phyloP scores from a whole-genome alignment of 371 early-diverging fungal species.

The Batkoa obscura region DNA sequence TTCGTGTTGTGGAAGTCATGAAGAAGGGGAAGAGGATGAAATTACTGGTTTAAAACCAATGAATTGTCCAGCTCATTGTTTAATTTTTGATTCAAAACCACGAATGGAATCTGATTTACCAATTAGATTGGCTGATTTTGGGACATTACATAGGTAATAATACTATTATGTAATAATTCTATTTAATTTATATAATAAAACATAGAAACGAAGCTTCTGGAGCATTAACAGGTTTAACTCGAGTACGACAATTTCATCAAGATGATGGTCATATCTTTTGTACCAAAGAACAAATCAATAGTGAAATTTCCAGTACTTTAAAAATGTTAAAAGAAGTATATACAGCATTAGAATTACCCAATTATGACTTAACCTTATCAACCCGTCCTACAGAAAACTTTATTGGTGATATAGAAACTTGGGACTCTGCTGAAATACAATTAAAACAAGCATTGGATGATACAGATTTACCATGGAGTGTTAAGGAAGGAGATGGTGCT shows the following conservation, averaged over 20 bases:
- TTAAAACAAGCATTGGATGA: conserved; percentile 61
- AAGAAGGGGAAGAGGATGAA: too few species aligned
- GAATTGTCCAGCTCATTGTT: conserved; percentile 99
- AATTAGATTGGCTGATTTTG: conserved; percentile 95
- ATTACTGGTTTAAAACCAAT: conserved; percentile 92
- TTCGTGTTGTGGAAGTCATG: conserved; percentile 41
- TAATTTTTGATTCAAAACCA: conserved; percentile 88
- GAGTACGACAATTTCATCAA: conserved; percentile 99
- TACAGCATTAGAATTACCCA: conserved; percentile 58
- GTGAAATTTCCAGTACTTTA: conserved; percentile 64
- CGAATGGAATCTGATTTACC: conserved; percentile 95
- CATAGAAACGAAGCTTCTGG: conserved; percentile 91
- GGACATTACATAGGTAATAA: conserved; percentile 78
- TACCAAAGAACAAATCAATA: conserved; percentile 52
- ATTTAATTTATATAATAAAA: neutral
- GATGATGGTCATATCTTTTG: conserved; percentile 99
- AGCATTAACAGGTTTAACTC: conserved; percentile 91
- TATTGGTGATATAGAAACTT: conserved; percentile 78
- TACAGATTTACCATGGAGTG: conserved; percentile 60
- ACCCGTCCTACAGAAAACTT: conserved; percentile 88
- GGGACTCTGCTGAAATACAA: conserved; percentile 83
- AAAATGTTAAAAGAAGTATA: conserved; percentile 79
- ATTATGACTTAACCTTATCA: conserved; percentile 73
- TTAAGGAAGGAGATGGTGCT: conserved; percentile 98
- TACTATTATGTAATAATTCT: neutral